A percentile compares a stretch with the other conserved stretches of the same genome.
phyloP scores from a whole-genome alignment of 768 basidiomycete genomes.

The Pleurotus sapidus region DNA sequence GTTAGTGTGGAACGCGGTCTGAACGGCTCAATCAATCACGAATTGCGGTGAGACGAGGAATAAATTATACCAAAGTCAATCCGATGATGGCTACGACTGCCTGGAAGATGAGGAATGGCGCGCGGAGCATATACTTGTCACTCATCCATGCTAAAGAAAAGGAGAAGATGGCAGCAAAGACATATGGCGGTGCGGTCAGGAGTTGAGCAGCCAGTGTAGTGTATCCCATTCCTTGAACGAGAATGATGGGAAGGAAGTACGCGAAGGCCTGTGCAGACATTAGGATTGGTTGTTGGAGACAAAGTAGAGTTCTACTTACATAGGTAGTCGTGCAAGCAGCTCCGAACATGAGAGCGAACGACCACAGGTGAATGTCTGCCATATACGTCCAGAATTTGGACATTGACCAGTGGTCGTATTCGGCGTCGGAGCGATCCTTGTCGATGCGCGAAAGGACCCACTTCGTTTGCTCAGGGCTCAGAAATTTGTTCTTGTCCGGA shows the following conservation, averaged over 20 bases:
- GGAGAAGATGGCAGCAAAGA: slow-evolving; percentile 29
- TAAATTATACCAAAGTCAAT: slow-evolving; percentile 18
- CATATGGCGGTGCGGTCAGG: slow-evolving; percentile 33
- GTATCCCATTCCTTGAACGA: slow-evolving; percentile 31
- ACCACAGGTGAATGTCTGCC: slow-evolving; percentile 31
- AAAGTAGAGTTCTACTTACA: slow-evolving; percentile 12
- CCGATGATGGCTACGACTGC: slow-evolving; percentile 30
- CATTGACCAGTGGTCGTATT: slow-evolving; percentile 29
- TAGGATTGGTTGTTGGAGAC: background rate
- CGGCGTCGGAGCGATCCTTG: slow-evolving; percentile 34
- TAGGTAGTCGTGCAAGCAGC: slow-evolving; percentile 30
- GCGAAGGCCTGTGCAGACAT: slow-evolving; percentile 13
- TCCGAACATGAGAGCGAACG: slow-evolving; percentile 33
- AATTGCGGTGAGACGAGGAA: background rate
- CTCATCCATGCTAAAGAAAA: slow-evolving; percentile 35
- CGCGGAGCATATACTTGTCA: slow-evolving; percentile 31
- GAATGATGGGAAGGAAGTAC: slow-evolving; percentile 31
- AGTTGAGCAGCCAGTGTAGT: slow-evolving; percentile 22
- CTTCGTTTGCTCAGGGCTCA: slow-evolving; percentile 29
- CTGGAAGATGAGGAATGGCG: slow-evolving; percentile 29
- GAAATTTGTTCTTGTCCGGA: slow-evolving; percentile 31
- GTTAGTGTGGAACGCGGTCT: slow-evolving; percentile 7
- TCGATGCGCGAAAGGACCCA: slow-evolving; percentile 29
- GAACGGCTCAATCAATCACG: background rate
- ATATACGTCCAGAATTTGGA: slow-evolving; percentile 30